Base-by-base conservation (phyloP, 2,329 filamentous ascomycete species). In the Claviceps pazoutovae region DNA sequence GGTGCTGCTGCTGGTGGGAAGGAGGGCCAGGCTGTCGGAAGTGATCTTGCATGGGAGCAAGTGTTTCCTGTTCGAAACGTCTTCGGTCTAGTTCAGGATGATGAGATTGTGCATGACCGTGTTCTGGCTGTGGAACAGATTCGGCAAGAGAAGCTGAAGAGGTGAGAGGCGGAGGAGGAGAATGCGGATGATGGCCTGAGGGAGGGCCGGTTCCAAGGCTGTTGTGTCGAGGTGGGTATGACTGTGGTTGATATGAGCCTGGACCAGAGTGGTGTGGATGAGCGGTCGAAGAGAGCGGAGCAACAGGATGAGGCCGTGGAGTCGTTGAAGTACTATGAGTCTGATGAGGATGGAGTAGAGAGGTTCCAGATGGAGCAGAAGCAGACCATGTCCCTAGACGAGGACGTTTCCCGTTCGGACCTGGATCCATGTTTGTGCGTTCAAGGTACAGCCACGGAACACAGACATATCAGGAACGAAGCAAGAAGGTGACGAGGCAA, bases 381-480 rank as follows among this genome's bases (percentile, higher is more conserved):
- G 66, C 71, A 64, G 74, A 68, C 72, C 73, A 74, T 64, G 71
- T 64, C 48, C 66, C 57, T 59, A 80, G 70, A 68, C 78, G 77
- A 65, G 74, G 74, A 63, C 78, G 76, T 71, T 82, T 82, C 62
- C 66, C 68, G 62, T 80, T 76, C 62, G 66, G 73, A 67, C 71
- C 74, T 70, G 70, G 69, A 69, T 82, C 78, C 79, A 82, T 82
- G 72, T 68, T 76, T 71, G 73, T 58, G 56, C 61, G 62, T 60
- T 66, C 62, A 61, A 64, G 64, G 62, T 65, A 61, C 60, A 62
- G 56, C 55, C 56, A 59, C 61, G 61, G 58, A 54, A 61, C 56
- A 59, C 61, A 59, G 60, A 65, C 59, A 61, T 64, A 66, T 66
- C 60, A 64, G 61, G 60, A 61, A 63, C 59, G 56, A 66, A 61